Evolutionary conservation across 495 filamentous ascomycete species (phyloP), one percentile per base, ranked within the genome.

Genomic region (Hypoxylon fuscum): DNA sequence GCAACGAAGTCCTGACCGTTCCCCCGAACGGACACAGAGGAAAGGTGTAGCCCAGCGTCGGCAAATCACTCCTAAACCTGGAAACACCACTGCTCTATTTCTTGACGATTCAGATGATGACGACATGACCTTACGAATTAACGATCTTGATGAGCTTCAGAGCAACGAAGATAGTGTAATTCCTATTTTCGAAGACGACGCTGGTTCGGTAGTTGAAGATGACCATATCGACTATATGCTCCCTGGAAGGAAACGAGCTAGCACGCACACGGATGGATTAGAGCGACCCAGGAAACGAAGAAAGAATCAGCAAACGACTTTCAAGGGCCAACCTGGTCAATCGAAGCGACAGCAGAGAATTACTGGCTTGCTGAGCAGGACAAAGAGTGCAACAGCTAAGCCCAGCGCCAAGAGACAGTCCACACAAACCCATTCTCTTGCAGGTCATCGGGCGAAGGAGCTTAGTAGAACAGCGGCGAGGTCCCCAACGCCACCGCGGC

Each of bases 11-110:
- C 76, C 56, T 14, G 74, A 72, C 12, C 72, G 42, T 14, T 65
- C 68, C 4, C 68, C 67, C 10, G 67, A 78, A 34, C 68, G 57
- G 14, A 53, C 56, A 11, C 57, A 68, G 21, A 82, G 82, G 50
- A 82, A 82, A 59, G 90, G 87, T 20, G 76, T 90, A 17, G 87
- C 87, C 32, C 60, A 74, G 31, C 74, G 65, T 44, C 72, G 68
- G 7, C 74, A 72, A 20, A 40, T 43, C 7, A 70, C 65, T 1
- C 50, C 71, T 5, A 72, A 40, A 38, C 56, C 53, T 40, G 31
- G 48, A 41, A 59, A 29, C 41, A 54, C 62, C n/a, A 54, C 58
- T 44, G 54, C 66, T 10, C 69, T 77, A 12, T 68, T 79, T 44
- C 76, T 82, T 45, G 79, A 83, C 29, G 81, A 83, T 21, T 81